Conservation (phyloP, 108 stramenopile genomes). For the Cyclostephanos invisitatus region DNA sequence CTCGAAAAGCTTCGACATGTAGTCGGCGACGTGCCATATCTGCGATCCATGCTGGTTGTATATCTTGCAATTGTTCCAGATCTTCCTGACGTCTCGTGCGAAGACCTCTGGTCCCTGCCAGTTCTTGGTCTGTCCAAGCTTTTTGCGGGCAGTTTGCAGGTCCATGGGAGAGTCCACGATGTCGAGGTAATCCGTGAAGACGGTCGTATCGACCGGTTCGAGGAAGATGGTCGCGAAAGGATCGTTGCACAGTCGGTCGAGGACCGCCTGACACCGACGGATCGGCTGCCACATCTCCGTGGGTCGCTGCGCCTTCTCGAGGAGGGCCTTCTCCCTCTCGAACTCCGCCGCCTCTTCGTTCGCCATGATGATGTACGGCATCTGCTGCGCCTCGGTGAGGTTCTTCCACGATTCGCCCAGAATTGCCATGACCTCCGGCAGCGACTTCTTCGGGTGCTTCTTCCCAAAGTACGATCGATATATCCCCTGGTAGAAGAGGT, state of each 20-base stretch:
- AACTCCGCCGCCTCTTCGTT: constrained; percentile 75
- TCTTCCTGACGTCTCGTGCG: constrained; percentile 86
- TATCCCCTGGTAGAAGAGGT: constrained; percentile 78
- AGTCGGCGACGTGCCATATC: constrained; percentile 93
- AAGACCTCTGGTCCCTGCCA: constrained; percentile 81
- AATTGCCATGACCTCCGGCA: constrained; percentile 76
- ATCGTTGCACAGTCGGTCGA: constrained; percentile 70
- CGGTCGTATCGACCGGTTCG: constrained; percentile 79
- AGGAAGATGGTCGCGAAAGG: constrained; percentile 84
- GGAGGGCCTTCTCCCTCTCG: constrained; percentile 66
- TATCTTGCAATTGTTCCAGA: constrained; percentile 93
- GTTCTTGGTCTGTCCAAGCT: constrained; percentile 55
- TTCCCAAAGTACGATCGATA: constrained; percentile 75
- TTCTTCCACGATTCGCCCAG: constrained; percentile 73
- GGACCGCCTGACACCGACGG: constrained; percentile 73
- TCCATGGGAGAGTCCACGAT: constrained; percentile 89
- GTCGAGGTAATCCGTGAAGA: constrained; percentile 85
- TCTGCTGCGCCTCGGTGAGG: constrained; percentile 72
- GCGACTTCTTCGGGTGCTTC: constrained; percentile 56
- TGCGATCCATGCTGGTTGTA: constrained; percentile 88
- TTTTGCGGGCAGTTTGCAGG: constrained; percentile 78
- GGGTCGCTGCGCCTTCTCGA: constrained; percentile 83
- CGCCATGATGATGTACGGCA: constrained; percentile 70
- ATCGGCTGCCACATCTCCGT: constrained; percentile 89
- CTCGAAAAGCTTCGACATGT: constrained; percentile 92